These are phyloP conservation scores for Trifolium repens DNA, from an alignment of 306 rosid genomes.

Conservation along the genomic window DNA sequence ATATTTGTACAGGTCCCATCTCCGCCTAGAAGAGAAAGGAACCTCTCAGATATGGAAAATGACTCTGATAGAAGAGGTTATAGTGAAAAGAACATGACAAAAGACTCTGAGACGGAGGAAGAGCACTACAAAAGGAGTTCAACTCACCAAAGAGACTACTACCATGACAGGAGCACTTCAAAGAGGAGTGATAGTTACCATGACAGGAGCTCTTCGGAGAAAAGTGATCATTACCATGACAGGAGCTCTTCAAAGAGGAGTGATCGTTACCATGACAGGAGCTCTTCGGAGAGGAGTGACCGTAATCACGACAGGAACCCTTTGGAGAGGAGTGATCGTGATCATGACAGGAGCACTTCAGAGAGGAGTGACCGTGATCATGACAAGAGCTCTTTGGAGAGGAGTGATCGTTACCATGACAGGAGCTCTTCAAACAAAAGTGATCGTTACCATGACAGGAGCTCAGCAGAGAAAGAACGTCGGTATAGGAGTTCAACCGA, in stretches of 20 bases:
- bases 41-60: constrained; percentile 48
- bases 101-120: not conserved
- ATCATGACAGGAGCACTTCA: constrained; percentile 25
- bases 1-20: constrained; percentile 67
- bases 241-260: constrained; percentile 37
- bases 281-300: constrained; percentile 42
- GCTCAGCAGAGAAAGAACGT: constrained; percentile 41
- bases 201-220: constrained; percentile 44
- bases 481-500: constrained; percentile 38
- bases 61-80: constrained; percentile 48
- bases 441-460: constrained; percentile 39
- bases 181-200: constrained; percentile 18
- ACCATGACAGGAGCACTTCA: constrained; percentile 25
- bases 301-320: constrained; percentile 33
- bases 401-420: constrained; percentile 5
- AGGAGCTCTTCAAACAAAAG: constrained; percentile 45
- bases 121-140: constrained; percentile 41
- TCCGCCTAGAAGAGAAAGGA: constrained; percentile 73
- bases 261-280: constrained; percentile 26
- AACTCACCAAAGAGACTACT: constrained; percentile 43
- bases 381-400: constrained; percentile 31
- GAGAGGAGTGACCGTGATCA: constrained; percentile 45
- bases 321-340: constrained; percentile 36
- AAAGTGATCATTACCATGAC: constrained; percentile 10
- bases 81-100: constrained; percentile 45